Evolutionary conservation across 257 asterid genomes (phyloP).

Genomic region (Capsicum chinense): DNA sequence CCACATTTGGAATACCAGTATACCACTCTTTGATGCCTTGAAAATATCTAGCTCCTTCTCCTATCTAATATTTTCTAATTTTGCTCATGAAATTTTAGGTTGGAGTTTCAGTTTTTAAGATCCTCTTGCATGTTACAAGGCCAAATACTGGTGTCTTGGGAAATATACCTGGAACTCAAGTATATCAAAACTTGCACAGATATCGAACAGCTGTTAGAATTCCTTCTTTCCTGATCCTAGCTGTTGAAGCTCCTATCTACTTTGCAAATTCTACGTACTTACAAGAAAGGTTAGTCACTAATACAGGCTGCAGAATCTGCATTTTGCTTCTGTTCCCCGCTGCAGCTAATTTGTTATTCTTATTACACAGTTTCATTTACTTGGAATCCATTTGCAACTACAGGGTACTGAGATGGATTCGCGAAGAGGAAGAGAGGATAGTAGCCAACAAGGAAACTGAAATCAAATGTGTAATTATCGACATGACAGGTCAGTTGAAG

Average conservation of each 20-base stretch:
- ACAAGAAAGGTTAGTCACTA: constrained; percentile 70
- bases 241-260: constrained; percentile 85
- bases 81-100: constrained; percentile 50
- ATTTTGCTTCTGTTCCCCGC: not conserved
- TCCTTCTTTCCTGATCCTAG: constrained; percentile 70
- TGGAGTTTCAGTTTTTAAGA: constrained; percentile 93
- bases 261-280: constrained; percentile 86
- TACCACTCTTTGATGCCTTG: not conserved
- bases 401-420: constrained; percentile 80
- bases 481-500: constrained; percentile 73
- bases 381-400: constrained; percentile 22
- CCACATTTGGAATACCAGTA: not conserved
- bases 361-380: not conserved
- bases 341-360: not conserved
- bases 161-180: constrained; percentile 80
- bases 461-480: constrained; percentile 77
- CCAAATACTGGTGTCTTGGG: constrained; percentile 79
- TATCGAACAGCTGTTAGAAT: constrained; percentile 71
- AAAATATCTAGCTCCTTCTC: not conserved
- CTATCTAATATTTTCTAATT: constrained; percentile 6
- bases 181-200: constrained; percentile 68
- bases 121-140: constrained; percentile 84
- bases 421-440: constrained; percentile 91
- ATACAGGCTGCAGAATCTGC: not conserved
- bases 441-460: constrained; percentile 48